Evolutionary conservation across 495 filamentous ascomycete species (phyloP), one percentile per base, ranked within the genome.

Genomic region (Ramalina peruviana): DNA sequence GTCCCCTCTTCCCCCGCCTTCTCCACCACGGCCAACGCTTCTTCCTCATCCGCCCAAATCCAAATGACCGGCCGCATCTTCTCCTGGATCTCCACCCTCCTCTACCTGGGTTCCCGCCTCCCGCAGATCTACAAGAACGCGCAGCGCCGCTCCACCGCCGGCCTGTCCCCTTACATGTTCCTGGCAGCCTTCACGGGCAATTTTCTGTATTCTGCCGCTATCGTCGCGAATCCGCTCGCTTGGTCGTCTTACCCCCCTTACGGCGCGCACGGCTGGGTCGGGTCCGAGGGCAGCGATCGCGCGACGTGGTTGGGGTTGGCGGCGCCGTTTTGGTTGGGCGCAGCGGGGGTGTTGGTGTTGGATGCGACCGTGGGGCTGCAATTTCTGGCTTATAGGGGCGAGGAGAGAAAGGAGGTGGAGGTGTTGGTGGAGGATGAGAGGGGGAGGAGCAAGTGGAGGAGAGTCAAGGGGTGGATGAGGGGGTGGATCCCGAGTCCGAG

Each of bases 41-140:
- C 51, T 36, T 60, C 56, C 36, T 59, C 40, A 23, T 51, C 45
- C 11, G 54, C 65, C 16, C 57, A 67, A 17, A 41, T 70, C 27
- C 70, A 78, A 56, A 57, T 67, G 13, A 60, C 72, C 33, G 81
- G 81, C 60, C 71, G 67, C 16, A 58, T 81, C 42, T 64, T 82
- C 39, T 81, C 81, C 26, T 85, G 81, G 81, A 67, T 74, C 57
- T 81, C 77, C 15, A 82, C 81, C 0, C 33, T 76, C 43, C 70
- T 82, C 43, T 86, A 86, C 58, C 78, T 86, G 27, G 71, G 69
- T 59, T 86, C 82, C 16, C 81, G 82, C 25, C 71, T 85, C 16
- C 82, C 82, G 4, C 82, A 86, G 55, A 73, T 86, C 27, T 73
- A 77, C 64, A 79, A 83, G 54, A 86, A 86, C 64, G 73, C 76